phyloP scores from a whole-genome alignment of 1,139 yeast species.

The Pichia sp. region DNA sequence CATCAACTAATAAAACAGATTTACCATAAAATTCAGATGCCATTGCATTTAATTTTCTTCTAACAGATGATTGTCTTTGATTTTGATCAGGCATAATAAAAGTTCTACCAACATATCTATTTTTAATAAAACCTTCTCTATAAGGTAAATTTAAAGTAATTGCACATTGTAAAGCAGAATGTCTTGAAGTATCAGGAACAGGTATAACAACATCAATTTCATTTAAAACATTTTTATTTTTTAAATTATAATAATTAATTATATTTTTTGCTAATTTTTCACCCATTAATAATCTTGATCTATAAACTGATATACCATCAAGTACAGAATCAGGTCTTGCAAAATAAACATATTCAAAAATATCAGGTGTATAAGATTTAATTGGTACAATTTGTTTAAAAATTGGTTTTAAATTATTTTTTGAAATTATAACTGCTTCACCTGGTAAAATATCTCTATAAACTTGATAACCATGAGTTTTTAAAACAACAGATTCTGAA shows the following conservation, averaged over 20 bases:
- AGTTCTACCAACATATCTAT: constrained; percentile 94
- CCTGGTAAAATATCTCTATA: constrained; percentile 88
- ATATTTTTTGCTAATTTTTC: constrained; percentile 76
- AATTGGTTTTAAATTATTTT: constrained; percentile 63
- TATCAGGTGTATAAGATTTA: constrained; percentile 81
- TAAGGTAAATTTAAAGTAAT: constrained; percentile 73
- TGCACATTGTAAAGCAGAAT: constrained; percentile 90
- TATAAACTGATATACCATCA: constrained; percentile 92
- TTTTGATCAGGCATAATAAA: constrained; percentile 98
- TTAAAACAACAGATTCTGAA: constrained; percentile 88
- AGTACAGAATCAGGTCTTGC: constrained; percentile 96
- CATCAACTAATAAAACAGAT: constrained; percentile 90
- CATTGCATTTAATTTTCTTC: constrained; percentile 95
- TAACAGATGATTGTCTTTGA: constrained; percentile 87
- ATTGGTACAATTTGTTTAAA: constrained; percentile 82
- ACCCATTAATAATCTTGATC: constrained; percentile 93
- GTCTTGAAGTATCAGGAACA: constrained; percentile 95
- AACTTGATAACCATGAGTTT: constrained; percentile 81
- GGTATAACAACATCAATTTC: constrained; percentile 93
- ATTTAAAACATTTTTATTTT: constrained; percentile 38
- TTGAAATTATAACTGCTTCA: constrained; percentile 90
- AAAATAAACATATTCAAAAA: constrained; percentile 94
- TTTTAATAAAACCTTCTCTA: constrained; percentile 95
- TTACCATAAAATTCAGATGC: constrained; percentile 81
- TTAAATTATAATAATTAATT: constrained; percentile 39